Percentiles rank a stretch among this genome's conserved stretches.
phyloP scores from a whole-genome alignment of 192 early-diverging fungal genomes.

The Backusella australiensis region DNA sequence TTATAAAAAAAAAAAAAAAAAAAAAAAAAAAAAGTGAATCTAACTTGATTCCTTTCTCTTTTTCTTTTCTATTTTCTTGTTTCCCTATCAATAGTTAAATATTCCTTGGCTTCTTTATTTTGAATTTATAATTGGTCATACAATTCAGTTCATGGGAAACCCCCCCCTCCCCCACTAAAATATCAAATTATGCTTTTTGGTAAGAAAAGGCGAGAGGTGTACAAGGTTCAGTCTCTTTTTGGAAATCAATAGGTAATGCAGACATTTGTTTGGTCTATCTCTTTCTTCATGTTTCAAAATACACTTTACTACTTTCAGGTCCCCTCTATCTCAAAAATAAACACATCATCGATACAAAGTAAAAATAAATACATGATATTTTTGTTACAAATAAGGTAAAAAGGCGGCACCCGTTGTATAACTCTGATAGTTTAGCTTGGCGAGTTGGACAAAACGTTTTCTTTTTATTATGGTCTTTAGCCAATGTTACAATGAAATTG shows the following conservation, averaged over 20 bases:
- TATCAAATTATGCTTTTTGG: not conserved
- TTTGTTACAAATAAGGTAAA: not conserved
- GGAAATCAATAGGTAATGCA: not conserved
- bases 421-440: not conserved
- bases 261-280: not conserved
- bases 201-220: not conserved
- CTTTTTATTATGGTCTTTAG: too few species aligned
- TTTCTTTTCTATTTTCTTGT: not conserved
- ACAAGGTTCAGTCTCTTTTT: not conserved
- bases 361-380: not conserved
- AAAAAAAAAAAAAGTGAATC: not conserved
- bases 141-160: not conserved
- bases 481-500: not conserved
- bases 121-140: not conserved
- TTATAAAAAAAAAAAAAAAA: not conserved
- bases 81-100: not conserved
- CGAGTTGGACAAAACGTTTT: not conserved
- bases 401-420: not conserved
- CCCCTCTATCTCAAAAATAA: not conserved
- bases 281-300: not conserved
- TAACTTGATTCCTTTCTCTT: not conserved
- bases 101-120: not conserved
- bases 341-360: not conserved
- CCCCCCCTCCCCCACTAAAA: not conserved
- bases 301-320: not conserved